Conservation (phyloP, 352 stramenopile species). For the Peronosclerospora sorghi region DNA sequence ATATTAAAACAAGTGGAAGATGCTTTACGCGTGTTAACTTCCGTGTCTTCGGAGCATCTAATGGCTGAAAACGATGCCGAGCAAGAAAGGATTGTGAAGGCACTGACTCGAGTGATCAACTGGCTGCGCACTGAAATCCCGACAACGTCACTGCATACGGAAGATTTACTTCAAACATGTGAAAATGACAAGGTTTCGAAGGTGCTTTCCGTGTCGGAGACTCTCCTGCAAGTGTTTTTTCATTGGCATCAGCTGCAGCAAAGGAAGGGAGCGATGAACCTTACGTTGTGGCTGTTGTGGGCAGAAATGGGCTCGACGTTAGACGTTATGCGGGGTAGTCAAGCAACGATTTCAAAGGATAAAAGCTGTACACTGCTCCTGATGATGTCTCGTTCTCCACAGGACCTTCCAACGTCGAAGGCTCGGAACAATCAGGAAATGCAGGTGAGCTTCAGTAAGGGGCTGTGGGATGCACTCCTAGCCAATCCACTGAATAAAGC, state of each 20-base stretch:
- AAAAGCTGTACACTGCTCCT: constrained; percentile 2
- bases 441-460: constrained; percentile 12
- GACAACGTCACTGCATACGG: neutral
- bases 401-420: constrained; percentile 5
- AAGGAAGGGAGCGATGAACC: constrained; percentile 3
- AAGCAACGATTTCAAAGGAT: neutral
- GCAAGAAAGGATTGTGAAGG: neutral
- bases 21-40: constrained; percentile 7
- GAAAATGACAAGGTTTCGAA: constrained; percentile 1
- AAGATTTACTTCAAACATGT: neutral
- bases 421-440: constrained; percentile 14
- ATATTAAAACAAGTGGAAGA: constrained; percentile 4
- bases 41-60: constrained; percentile 1
- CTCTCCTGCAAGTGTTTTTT: constrained; percentile 10
- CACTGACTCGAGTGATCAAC: constrained; percentile 7
- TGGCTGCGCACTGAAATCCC: constrained; percentile 11
- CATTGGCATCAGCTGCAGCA: constrained; percentile 16
- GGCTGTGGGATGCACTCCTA: constrained; percentile 19
- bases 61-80: constrained; percentile 3
- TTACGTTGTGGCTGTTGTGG: constrained; percentile 23
- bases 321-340: constrained; percentile 7
- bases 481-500: constrained; percentile 9
- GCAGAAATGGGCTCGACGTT: constrained; percentile 18
- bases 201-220: neutral
- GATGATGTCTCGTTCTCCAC: constrained; percentile 1